Base-by-base conservation (phyloP, 805 yeast genomes). In the Metschnikowia drakensbergensis region DNA sequence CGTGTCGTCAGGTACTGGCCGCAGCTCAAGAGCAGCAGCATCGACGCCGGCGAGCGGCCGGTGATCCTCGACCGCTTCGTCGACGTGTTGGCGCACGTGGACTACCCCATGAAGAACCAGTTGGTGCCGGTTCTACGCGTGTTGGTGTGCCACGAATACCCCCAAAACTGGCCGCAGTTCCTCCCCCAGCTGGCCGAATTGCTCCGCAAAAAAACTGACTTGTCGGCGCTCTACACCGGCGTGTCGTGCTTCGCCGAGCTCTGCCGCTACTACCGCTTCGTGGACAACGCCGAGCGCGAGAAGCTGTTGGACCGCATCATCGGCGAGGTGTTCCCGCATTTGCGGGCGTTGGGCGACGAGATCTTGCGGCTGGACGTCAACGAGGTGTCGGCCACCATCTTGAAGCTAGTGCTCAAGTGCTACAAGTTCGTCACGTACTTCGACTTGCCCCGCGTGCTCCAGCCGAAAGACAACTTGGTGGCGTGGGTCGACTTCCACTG, bases 401-500 rank as follows among this genome's bases (percentile, higher is more conserved):
- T 88, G 39, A 86, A 86, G 55, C 72, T 84, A 53, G 75, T 88
- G 22, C 67, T 91, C 48, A 92, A 92, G 61, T 74, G 80, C 49
- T 88, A 82, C 73, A 91, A 91, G 63, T 86, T 84, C 62, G 83
- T 83, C 37, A 83, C 92, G 3, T 82, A 77, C 61, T 78, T 76
- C 52, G 91, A 87, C 58, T 66, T 91, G 46, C 95, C 97, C 2
- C 72, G 67, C 2, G 76, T 80, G 22, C 60, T 61, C 83, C 88
- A 72, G 67, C 72, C 39, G 58, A 71, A 48, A 79, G 83, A 50
- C 53, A 69, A 48, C 63, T 83, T 60, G 64, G 75, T 35, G 71
- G 56, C 79, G 17, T 91, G 97, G 95, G 84, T 88, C 2, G 79
- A 81, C 46, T 78, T 94, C 53, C 92, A 89, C 57, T 83, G 88